Evolutionary conservation across 2,329 filamentous ascomycete genomes (phyloP), one percentile per base, ranked within the genome.

Genomic region (Fusarium mangiferae): DNA sequence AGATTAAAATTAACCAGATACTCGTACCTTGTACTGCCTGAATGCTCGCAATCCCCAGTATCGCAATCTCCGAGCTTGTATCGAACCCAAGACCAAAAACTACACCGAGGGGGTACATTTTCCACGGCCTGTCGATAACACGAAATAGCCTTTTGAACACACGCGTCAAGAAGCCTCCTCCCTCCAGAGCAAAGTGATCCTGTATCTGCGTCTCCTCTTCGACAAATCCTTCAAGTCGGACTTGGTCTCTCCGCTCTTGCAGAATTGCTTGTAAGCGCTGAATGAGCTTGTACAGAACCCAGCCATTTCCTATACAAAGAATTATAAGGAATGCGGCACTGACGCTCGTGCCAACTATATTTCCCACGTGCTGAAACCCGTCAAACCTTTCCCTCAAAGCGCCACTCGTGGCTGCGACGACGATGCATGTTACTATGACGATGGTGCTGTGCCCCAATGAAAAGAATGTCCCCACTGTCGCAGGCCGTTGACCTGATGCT

Each of bases 381-480:
- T 93, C 93, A 77, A 98, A 98, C 26, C 91, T 90, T 14, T 92
- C 89, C 12, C 94, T 90, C 28, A 98, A 88, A 0, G 95, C 94
- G 1, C 94, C 94, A 8, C 93, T 93, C 1, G 95, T 98, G 7
- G 95, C 96, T 2, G 96, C 96, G 2, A 98, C 96, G 4, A 97
- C 93, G 54, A 98, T 89, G 55, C 94, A 98, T 0, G 96, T 98
- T 74, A 97, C 86, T 65, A 98, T 87, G 30, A 98, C 96, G 77
- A 98, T 94, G 6, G 96, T 98, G 30, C 93, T 97, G 83, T 98
- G 96, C 0, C 96, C 96, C 0, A 98, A 88, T 1, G 93, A 96
- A 85, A 99, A 98, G 81, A 94, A 98, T 3, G 94, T 98, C 48
- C 96, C 96, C 3, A 98, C 96, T 0, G 95, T 96, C 17, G 97